Percentiles rank a stretch among this genome's conserved stretches.
These are phyloP conservation scores for Botryobasidium botryosum DNA, from an alignment of 768 basidiomycete genomes.

Conservation along the genomic window DNA sequence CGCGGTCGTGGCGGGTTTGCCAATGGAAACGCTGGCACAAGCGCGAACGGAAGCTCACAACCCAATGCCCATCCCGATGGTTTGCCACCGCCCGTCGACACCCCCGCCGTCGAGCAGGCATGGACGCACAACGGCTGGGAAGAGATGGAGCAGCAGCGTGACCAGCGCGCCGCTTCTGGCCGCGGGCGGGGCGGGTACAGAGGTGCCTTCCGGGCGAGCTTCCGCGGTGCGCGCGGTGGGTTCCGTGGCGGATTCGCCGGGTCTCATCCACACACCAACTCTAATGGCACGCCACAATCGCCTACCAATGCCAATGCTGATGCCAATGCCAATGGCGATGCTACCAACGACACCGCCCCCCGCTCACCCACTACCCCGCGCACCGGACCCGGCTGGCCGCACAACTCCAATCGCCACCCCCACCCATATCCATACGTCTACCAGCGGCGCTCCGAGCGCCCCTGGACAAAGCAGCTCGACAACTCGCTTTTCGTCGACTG, in stretches of 20 bases:
- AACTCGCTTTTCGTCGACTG: conserved; percentile 51
- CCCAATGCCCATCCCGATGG: neutral
- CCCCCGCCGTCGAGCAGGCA: conserved; percentile 37
- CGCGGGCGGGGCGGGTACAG: conserved; percentile 29
- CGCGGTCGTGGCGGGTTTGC: conserved; percentile 28
- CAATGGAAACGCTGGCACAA: conserved; percentile 14
- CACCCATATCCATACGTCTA: neutral
- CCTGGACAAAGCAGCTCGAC: conserved; percentile 76
- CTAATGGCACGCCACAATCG: neutral
- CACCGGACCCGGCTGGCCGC: neutral
- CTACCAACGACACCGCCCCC: conserved; percentile 14
- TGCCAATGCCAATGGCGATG: conserved; percentile 14
- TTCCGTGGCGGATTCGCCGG: conserved; percentile 6
- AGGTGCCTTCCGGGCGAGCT: conserved; percentile 27
- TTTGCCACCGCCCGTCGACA: neutral
- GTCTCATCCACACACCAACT: neutral
- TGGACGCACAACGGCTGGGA: conserved; percentile 86
- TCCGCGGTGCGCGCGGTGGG: conserved; percentile 25
- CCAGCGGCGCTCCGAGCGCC: conserved; percentile 38
- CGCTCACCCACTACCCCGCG: neutral
- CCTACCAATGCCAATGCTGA: conserved; percentile 7
- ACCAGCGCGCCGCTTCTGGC: conserved; percentile 29
- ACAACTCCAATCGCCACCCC: neutral
- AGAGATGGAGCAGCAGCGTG: conserved; percentile 66
- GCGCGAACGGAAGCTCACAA: conserved; percentile 17